Percentiles rank a stretch among this genome's conserved stretches.
These are phyloP conservation scores for Coniochaeta sp. DNA, from an alignment of 2,329 filamentous ascomycete genomes.

Conservation along the genomic window DNA sequence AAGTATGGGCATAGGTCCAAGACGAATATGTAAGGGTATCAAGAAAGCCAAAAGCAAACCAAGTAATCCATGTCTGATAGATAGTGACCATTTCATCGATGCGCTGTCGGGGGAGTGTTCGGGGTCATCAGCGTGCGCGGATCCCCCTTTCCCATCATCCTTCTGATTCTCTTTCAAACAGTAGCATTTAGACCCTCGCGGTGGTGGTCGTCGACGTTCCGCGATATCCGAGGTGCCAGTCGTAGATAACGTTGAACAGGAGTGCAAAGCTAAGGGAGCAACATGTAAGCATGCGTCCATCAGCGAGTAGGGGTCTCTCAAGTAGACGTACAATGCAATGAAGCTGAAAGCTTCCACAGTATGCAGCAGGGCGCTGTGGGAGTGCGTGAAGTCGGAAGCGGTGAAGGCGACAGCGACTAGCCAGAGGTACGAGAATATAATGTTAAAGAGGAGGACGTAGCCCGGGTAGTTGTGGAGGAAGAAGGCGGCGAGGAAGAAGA, in stretches of 20 bases:
- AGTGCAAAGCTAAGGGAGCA: slow-evolving; percentile 22
- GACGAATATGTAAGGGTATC: too few relatives aligned
- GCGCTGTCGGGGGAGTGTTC: too few relatives aligned
- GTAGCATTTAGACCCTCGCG: slow-evolving; percentile 20
- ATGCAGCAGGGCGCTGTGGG: slow-evolving; percentile 14
- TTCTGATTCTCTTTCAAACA: too few relatives aligned
- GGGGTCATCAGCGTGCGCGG: too few relatives aligned
- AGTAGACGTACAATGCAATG: slow-evolving; percentile 27
- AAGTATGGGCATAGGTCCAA: too few relatives aligned
- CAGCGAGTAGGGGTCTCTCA: too few relatives aligned
- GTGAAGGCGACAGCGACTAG: slow-evolving; percentile 24
- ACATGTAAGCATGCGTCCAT: too few relatives aligned
- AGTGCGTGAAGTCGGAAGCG: slow-evolving; percentile 19
- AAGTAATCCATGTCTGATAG: too few relatives aligned
- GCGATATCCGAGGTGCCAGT: slow-evolving; percentile 23
- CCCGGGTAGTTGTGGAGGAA: slow-evolving; percentile 18
- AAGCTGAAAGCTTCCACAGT: slow-evolving; percentile 26
- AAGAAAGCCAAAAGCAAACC: too few relatives aligned
- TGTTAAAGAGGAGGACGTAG: slow-evolving; percentile 23
- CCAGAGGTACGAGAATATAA: slow-evolving; percentile 28
- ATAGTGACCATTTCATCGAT: too few relatives aligned
- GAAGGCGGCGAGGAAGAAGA: slow-evolving; percentile 23
- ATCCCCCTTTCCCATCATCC: too few relatives aligned
- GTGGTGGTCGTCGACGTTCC: slow-evolving; percentile 12
- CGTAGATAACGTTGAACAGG: slow-evolving; percentile 24